A percentile compares a stretch with the other conserved stretches of the same genome.
Evolutionary conservation across 208 protist species (phyloP).

Genomic region (Entamoeba invadens): DNA sequence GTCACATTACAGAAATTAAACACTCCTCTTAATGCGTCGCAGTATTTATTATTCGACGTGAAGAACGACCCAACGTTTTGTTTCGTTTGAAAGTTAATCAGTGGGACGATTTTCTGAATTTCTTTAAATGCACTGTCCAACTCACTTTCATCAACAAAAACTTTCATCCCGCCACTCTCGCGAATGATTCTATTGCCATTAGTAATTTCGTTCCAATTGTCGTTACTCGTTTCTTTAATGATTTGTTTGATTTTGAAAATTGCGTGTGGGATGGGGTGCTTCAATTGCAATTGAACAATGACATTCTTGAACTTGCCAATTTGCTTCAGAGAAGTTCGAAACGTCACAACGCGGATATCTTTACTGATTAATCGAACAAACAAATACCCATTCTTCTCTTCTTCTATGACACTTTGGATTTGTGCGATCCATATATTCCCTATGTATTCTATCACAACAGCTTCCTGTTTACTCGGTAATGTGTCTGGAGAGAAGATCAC

Average conservation of each 20-base stretch:
- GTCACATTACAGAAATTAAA: neutral
- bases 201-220: neutral
- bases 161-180: neutral
- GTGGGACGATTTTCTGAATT: neutral
- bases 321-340: neutral
- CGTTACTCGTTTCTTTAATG: neutral
- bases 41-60: neutral
- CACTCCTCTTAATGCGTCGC: neutral
- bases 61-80: neutral
- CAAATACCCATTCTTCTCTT: neutral
- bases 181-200: neutral
- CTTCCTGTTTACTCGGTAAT: neutral
- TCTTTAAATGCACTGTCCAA: neutral
- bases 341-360: neutral
- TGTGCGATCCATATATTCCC: neutral
- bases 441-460: neutral
- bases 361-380: neutral
- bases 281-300: neutral
- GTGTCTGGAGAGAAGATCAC: neutral
- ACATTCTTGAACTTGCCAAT: neutral
- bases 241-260: neutral
- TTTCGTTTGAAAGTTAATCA: neutral
- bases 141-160: neutral
- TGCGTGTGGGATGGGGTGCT: neutral
- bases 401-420: neutral